Base-by-base conservation (phyloP, 1,284 basidiomycete genomes). In the Ceratobasidium sp. region DNA sequence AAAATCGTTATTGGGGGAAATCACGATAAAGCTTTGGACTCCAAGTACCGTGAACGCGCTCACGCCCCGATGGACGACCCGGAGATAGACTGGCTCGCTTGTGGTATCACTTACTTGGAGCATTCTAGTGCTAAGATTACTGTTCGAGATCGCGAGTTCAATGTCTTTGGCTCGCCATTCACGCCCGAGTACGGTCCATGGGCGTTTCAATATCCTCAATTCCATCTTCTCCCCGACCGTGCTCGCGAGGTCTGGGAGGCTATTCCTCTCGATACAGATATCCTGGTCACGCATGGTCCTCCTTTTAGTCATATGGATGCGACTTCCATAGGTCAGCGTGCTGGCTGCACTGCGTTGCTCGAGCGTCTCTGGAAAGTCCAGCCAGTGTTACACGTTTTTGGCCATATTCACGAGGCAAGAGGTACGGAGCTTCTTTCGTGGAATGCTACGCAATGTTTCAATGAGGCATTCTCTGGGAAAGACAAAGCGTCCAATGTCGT, bases 211-310 rank as follows among this genome's bases (percentile, higher is more conserved):
- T 83, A 83, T 75, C 80, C 79, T 30, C 58, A 61, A 28, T 38
- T 43, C 1, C 38, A 23, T 13, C 28, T 61, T 23, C 23, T 46
- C 3, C 79, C 78, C 13, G 72, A 70, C 63, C 58, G 47, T 50
- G 44, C 58, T 52, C 59, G 71, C 23, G 66, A n/a, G 73, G 43
- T 61, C 13, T 81, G 80, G 81, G 75, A 77, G 9, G 30, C 64
- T 41, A 78, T 82, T 35, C 81, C 80, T 1, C 71, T 73, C 18
- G 46, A 74, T 32, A 81, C 80, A 0, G 83, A 85, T 75, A 79
- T 85, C 30, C 76, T 85, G 52, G 77, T 85, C 69, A 85, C 83
- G 0, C 84, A 84, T 63, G 82, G 84, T 2, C 84, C 84, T 14
- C 83, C 83, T 0, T 66, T 76, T 23, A 73, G 69, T 43, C 82